Conservation (phyloP, 495 filamentous ascomycete species). For the Aspergillus nidulans region DNA sequence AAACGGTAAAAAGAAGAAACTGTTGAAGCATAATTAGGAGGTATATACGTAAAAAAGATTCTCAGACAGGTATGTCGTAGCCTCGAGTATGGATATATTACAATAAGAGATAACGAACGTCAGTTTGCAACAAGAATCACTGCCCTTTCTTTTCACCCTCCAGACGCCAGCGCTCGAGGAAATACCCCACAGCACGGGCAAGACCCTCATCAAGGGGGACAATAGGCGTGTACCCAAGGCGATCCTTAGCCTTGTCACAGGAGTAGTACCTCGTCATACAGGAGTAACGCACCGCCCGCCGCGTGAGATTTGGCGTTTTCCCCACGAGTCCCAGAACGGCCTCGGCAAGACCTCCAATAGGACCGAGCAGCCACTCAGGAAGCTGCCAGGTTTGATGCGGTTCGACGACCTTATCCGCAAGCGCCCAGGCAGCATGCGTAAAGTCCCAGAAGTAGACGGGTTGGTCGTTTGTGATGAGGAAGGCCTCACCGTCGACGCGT, state of each 20-base stretch:
- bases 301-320: slow-evolving; percentile 72
- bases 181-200: slow-evolving; percentile 61
- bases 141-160: slow-evolving; percentile 41
- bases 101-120: not conserved
- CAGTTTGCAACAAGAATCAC: too few species aligned
- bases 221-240: slow-evolving; percentile 72
- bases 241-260: slow-evolving; percentile 74
- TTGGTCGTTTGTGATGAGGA: slow-evolving; percentile 89
- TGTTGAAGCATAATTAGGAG: not conserved
- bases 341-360: slow-evolving; percentile 68
- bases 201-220: slow-evolving; percentile 74
- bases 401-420: slow-evolving; percentile 59
- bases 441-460: slow-evolving; percentile 98
- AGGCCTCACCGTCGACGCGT: slow-evolving; percentile 86
- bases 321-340: slow-evolving; percentile 59
- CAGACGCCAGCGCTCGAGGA: slow-evolving; percentile 46
- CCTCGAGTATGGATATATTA: not conserved
- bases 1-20: not conserved
- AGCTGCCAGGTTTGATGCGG: slow-evolving; percentile 68
- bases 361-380: slow-evolving; percentile 55
- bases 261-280: slow-evolving; percentile 85
- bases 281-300: slow-evolving; percentile 66
- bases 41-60: not conserved
- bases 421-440: slow-evolving; percentile 69
- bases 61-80: not conserved